A percentile compares a stretch with the other conserved stretches of the same genome.
Evolutionary conservation across 495 filamentous ascomycete species (phyloP).

Genomic region (Corynascus novoguineensis): DNA sequence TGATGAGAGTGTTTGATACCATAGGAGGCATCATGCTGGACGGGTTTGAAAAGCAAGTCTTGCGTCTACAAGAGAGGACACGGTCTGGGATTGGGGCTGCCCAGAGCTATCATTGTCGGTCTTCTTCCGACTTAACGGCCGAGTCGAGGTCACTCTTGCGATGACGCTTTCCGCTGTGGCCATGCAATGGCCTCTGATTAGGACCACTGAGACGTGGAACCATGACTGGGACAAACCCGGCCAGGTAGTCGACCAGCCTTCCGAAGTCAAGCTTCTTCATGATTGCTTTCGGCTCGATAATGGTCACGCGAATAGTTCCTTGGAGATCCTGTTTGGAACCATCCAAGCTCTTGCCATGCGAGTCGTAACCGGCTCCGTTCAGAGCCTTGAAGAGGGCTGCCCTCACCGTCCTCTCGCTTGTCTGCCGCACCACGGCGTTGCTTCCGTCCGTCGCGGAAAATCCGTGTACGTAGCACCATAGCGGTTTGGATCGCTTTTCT

Average conservation of each 20-base stretch:
- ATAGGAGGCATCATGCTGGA: no score
- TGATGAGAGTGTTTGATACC: no score
- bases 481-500: conserved; percentile 26
- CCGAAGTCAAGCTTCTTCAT: conserved; percentile 4
- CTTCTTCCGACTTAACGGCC: no score
- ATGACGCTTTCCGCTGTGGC: background rate
- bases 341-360: conserved; percentile 39
- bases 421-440: conserved; percentile 49
- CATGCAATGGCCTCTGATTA: background rate
- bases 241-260: background rate
- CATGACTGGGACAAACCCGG: background rate
- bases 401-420: conserved; percentile 41
- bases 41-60: no score
- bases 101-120: no score
- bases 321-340: conserved; percentile 12
- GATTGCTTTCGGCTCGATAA: conserved; percentile 18
- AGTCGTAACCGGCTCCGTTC: conserved; percentile 50
- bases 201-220: background rate
- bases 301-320: conserved; percentile 27
- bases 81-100: no score
- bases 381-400: conserved; percentile 47
- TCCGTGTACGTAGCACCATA: conserved; percentile 48
- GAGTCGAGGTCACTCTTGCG: background rate
- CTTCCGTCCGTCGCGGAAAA: conserved; percentile 18
- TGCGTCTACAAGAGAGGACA: no score